phyloP scores from a whole-genome alignment of 2,329 filamentous ascomycete genomes.

The Tricladium varicosporioides region DNA sequence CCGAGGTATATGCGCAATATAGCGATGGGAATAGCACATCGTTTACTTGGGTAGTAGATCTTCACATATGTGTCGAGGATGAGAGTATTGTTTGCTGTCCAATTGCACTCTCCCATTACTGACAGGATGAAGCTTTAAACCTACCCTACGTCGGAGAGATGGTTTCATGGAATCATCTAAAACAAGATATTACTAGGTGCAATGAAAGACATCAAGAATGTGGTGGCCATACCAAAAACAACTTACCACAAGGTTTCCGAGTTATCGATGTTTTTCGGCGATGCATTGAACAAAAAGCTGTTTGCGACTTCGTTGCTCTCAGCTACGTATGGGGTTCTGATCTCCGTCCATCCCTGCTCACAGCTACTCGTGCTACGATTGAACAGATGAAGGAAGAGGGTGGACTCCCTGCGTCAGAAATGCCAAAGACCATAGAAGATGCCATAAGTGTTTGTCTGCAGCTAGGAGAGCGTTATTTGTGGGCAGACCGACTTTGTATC shows the following conservation, averaged over 20 bases:
- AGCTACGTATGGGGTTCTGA: slow-evolving; percentile 3
- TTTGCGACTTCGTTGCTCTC: not conserved
- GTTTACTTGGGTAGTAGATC: slow-evolving; percentile 1
- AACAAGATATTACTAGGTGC: not conserved
- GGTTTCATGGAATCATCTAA: slow-evolving; percentile 3
- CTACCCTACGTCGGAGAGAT: not conserved
- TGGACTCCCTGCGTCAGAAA: not conserved
- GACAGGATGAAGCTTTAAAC: slow-evolving; percentile 1
- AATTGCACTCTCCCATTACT: not conserved
- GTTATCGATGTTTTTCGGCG: slow-evolving; percentile 3
- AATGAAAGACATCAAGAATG: slow-evolving; percentile 1
- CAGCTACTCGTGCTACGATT: slow-evolving; percentile 19
- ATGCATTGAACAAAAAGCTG: not conserved
- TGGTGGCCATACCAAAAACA: not conserved
- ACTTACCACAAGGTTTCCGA: slow-evolving; percentile 1
- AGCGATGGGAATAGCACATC: not conserved
- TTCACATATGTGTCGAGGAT: slow-evolving; percentile 2
- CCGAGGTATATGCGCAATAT: slow-evolving; percentile 1
- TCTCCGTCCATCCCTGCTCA: not conserved
- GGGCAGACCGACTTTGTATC: slow-evolving; percentile 33
- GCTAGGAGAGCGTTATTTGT: slow-evolving; percentile 26
- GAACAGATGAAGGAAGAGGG: not conserved
- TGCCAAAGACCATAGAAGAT: slow-evolving; percentile 22
- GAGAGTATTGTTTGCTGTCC: not conserved
- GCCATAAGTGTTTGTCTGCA: slow-evolving; percentile 17